Evolutionary conservation across 2,329 filamentous ascomycete genomes (phyloP), one percentile per base, ranked within the genome.

Genomic region (Tolypocladium ophioglossoides): DNA sequence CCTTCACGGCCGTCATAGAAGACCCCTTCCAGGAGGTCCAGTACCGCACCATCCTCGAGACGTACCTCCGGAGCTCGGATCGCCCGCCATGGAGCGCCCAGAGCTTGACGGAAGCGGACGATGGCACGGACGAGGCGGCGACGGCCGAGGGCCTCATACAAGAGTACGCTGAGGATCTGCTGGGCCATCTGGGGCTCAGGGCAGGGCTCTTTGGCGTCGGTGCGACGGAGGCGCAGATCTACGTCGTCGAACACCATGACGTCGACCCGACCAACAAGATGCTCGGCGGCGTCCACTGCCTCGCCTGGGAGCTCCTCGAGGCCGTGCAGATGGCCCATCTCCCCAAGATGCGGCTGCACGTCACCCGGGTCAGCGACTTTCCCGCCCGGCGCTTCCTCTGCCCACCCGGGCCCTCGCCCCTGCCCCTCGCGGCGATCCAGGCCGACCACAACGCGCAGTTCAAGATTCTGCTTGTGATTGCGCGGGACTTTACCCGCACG

Each of bases 281-380:
- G 8, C 39, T 48, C 24, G 51, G 57, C 39, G 55, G 60, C 32
- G 61, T 66, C 34, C 62, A 65, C 52, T 64, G 62, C 46, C 61
- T 66, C 6, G 64, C 62, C 0, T 65, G 62, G 64, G 64, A 64
- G 51, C 61, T 66, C 30, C 57, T 66, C 22, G 62, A 67, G 52
- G 55, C 58, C 16, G 35, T 62, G 5, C 50, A 55, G 18, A 32
- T 58, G 14, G 52, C 56, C 14, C 53, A 47, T 24, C 51, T 58
- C 38, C 61, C 61, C 22, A 56, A 62, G 7, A 35, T 64, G 49
- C 58, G 55, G 10, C 51, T 65, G 40, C 59, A 59, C n/a, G 58
- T 65, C 12, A 65, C 61, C 2, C 52, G 64, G 11, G 55, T 64
- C 27, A 62, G 58, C 56, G 59, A 66, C 51, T 63, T 66, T 27